phyloP scores from a whole-genome alignment of 1,284 basidiomycete genomes.

The Athelia psychrophila region DNA sequence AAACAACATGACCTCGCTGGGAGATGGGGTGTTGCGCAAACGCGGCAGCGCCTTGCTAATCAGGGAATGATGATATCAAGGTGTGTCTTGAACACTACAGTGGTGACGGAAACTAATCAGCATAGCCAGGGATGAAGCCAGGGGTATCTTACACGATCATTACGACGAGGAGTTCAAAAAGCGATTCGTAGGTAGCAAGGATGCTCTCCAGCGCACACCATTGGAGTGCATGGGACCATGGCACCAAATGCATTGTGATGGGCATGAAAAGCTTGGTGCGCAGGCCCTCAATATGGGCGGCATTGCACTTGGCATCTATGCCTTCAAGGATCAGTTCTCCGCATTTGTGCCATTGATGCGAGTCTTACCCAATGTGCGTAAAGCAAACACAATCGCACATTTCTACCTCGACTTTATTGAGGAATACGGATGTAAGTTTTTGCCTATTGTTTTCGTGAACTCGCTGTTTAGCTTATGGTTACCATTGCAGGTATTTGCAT shows the following conservation, averaged over 20 bases:
- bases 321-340: constrained; percentile 20
- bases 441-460: not conserved
- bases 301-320: constrained; percentile 18
- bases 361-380: constrained; percentile 18
- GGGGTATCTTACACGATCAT: not conserved
- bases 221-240: constrained; percentile 10
- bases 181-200: not conserved
- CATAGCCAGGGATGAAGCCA: not conserved
- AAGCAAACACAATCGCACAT: constrained; percentile 18
- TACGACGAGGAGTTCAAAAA: not conserved
- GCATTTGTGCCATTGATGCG: constrained; percentile 6
- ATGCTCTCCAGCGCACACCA: not conserved
- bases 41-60: not conserved
- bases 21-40: not conserved
- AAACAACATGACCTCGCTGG: not conserved
- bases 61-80: not conserved
- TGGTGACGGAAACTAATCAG: not conserved
- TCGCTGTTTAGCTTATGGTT: not conserved
- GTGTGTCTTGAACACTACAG: not conserved
- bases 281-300: constrained; percentile 22
- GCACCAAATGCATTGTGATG: constrained; percentile 21
- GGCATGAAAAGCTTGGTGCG: constrained; percentile 24
- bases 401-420: constrained; percentile 12
- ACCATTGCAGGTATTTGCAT: constrained; percentile 3
- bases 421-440: not conserved